Evolutionary conservation across 176 grass and related monocot species (phyloP), one percentile per base, ranked within the genome.

Genomic region (Eragrostis nindensis): DNA sequence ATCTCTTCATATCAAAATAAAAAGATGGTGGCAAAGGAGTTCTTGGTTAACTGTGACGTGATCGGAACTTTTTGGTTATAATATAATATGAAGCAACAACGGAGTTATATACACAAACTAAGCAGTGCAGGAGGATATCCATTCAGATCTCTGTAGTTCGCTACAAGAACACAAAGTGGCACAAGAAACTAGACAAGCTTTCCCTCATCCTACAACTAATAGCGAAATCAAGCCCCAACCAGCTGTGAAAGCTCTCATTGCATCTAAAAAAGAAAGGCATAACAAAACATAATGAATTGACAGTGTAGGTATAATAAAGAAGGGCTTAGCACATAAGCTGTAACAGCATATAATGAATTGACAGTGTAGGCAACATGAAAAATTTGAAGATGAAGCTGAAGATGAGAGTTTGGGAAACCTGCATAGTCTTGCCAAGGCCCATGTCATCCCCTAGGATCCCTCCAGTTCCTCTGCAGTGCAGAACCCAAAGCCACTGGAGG

Each of bases 371-470:
- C 0, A 57, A 2, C 21, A 27, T 11, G 5, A 65, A 83, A 53
- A 7, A 11, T 16, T 15, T 16, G 3, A 74, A 54, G 48, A 43
- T 3, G 7, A 46, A 62, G 44, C 8, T 38, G 22, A 39, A 60
- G 40, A 17, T 39, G 21, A 65, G 61, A 12, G 18, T 4, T 56
- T 11, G 13, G 22, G 21, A 41, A 47, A 91, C 95, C 95, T 95
- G 92, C 95, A 95, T 91, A 13, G 92, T 98, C 90, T 98, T 98
- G 69, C 95, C 95, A 27, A 98, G 88, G 0, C 95, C 95, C 95
- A 98, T 98, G 65, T 98, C 95, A 82, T 98, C 95, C 32, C 95
- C 95, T 10, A 98, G 84, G 71, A 98, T 91, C 6, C 95, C 96
- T 73, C 96, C 96, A 0, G 86, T 89, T 40, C 66, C 70, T 77